Evolutionary conservation across 306 rosid genomes (phyloP).

Genomic region (Vachellia collinsii): DNA sequence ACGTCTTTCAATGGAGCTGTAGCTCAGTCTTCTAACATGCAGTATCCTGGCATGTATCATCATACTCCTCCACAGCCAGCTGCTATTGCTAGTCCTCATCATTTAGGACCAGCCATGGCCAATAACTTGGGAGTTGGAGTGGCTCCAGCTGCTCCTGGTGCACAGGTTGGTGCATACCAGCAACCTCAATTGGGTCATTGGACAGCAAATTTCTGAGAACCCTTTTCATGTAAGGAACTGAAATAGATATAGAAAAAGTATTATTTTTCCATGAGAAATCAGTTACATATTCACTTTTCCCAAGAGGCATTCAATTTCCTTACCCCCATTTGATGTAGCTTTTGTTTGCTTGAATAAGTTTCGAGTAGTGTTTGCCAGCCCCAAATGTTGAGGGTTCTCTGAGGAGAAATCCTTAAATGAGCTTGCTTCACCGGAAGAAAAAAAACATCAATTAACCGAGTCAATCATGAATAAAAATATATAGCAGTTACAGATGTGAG

Average conservation of each 20-base stretch:
- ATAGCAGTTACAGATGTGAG: neutral
- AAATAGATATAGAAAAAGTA: slow-evolving; percentile 58
- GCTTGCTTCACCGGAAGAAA: too few relatives aligned
- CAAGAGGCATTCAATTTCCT: slow-evolving; percentile 45
- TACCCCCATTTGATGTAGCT: slow-evolving; percentile 8
- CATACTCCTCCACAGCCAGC: slow-evolving; percentile 71
- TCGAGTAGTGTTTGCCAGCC: neutral
- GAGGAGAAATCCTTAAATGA: neutral
- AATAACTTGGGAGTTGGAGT: slow-evolving; percentile 88
- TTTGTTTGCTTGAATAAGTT: slow-evolving; percentile 24
- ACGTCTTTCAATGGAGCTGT: too few relatives aligned
- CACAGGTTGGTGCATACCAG: slow-evolving; percentile 94
- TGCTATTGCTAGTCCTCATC: slow-evolving; percentile 75
- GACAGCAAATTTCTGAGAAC: slow-evolving; percentile 89
- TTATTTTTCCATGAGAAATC: slow-evolving; percentile 59
- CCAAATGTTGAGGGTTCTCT: neutral
- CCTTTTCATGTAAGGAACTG: slow-evolving; percentile 62
- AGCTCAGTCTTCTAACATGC: too few relatives aligned
- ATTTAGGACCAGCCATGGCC: slow-evolving; percentile 82
- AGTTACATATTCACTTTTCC: slow-evolving; percentile 40
- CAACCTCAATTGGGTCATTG: slow-evolving; percentile 91
- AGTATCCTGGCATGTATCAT: too few relatives aligned
- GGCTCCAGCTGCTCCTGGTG: slow-evolving; percentile 84
- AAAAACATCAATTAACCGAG: neutral
- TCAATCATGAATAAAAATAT: neutral